Base-by-base conservation (phyloP, 192 early-diverging fungal species). In the Coemansia javaensis region DNA sequence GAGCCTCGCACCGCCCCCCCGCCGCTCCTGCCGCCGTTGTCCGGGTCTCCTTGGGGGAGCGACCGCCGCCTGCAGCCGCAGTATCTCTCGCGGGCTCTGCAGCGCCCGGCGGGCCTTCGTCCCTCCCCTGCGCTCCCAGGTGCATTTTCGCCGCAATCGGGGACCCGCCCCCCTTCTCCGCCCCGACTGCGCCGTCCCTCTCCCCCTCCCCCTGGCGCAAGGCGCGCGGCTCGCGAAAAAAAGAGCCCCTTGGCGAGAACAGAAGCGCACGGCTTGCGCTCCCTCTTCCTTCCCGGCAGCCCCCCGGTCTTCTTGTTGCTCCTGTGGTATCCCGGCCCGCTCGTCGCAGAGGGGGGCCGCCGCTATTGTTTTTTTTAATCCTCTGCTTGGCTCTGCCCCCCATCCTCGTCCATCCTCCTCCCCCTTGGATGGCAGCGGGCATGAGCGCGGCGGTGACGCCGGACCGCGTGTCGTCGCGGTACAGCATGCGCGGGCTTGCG, bases 401-500 rank as follows among this genome's bases (percentile, higher is more conserved):
- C 24, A 25, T 25, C 24, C 24, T 25, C 6, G 24, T 25, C 6
- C 14, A 7, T 37, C 14, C 20, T 14, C 20, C 20, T 37, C 20
- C 20, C 15, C 20, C 20, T 37, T 37, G 15, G 36, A 37, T 37
- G n/a, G 24, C 12, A 32, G 4, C 34, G 32, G 13, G 28, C 25
- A 70, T 71, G 67, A 41, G 51, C 45, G 55, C 60, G 15, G 46
- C 54, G 21, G 54, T n/a, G n/a, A n/a, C 60, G 8, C 39, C 67
- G 0, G 67, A 62, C 34, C 59, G 39, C 27, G 17, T 56, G 32
- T 50, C 67, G 0, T 59, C 64, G 27, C 46, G 55, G 28, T 59
- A n/a, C n/a, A n/a, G 55, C 18, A 31, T 63, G 47, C 32, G 55
- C 27, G 51, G 55, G 11, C 34, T 63, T 25, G 35, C 50, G 32